Conservation (phyloP, 352 stramenopile species). For the Phytophthora tubulina region DNA sequence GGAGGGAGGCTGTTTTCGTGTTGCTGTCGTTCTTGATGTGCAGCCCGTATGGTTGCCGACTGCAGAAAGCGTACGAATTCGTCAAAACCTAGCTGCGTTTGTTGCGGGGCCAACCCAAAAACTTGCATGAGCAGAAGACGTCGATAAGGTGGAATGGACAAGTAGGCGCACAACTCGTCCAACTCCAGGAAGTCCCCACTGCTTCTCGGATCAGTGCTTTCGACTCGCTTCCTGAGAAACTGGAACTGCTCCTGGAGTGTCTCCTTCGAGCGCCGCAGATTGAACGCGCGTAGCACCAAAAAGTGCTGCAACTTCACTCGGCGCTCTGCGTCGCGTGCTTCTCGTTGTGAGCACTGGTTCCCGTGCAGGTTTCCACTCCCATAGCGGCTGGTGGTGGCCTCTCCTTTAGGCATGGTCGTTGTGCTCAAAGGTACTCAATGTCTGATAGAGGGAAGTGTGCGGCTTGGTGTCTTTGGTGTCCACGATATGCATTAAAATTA, state of each 20-base stretch:
- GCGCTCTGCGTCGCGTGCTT: slow-evolving; percentile 45
- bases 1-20: slow-evolving; percentile 28
- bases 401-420: slow-evolving; percentile 24
- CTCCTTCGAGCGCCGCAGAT: slow-evolving; percentile 67
- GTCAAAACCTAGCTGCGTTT: slow-evolving; percentile 59
- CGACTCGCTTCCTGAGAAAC: slow-evolving; percentile 44
- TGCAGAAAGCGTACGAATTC: slow-evolving; percentile 77
- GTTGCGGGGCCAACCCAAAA: slow-evolving; percentile 51
- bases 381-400: not conserved
- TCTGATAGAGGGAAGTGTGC: not conserved
- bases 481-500: slow-evolving; percentile 33
- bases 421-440: not conserved
- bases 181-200: slow-evolving; percentile 55
- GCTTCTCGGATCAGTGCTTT: slow-evolving; percentile 23
- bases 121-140: slow-evolving; percentile 65
- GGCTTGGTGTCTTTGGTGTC: not conserved
- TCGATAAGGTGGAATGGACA: slow-evolving; percentile 74
- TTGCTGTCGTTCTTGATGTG: slow-evolving; percentile 50
- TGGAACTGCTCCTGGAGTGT: slow-evolving; percentile 80
- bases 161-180: slow-evolving; percentile 71
- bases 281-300: slow-evolving; percentile 85
- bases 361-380: slow-evolving; percentile 4
- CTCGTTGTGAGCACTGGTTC: slow-evolving; percentile 21
- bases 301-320: slow-evolving; percentile 82
- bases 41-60: slow-evolving; percentile 59